phyloP scores from a whole-genome alignment of 2,329 filamentous ascomycete genomes.

The Trichoderma hamatum region DNA sequence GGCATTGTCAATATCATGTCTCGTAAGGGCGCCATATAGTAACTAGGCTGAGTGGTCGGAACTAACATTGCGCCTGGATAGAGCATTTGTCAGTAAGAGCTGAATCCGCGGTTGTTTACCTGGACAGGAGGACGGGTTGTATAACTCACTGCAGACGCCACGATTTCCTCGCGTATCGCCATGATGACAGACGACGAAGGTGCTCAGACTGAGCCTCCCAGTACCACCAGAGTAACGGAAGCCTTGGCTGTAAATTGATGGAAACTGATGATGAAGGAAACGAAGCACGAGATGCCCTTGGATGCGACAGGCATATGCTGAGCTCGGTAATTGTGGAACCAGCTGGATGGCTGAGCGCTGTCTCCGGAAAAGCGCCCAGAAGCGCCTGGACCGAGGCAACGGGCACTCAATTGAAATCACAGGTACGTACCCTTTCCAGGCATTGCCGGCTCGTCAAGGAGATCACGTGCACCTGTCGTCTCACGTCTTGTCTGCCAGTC shows the following conservation, averaged over 20 bases:
- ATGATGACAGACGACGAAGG: constrained; percentile 48
- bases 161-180: constrained; percentile 92
- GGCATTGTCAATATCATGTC: constrained; percentile 29
- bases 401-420: not conserved
- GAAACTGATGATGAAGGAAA: constrained; percentile 24
- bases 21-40: not conserved
- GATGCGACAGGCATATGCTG: constrained; percentile 35
- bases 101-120: not conserved
- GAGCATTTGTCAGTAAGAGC: constrained; percentile 18
- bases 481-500: not conserved
- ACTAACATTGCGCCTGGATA: constrained; percentile 49
- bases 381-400: constrained; percentile 22
- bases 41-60: not conserved
- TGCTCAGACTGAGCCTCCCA: constrained; percentile 31
- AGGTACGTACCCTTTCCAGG: constrained; percentile 1
- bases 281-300: constrained; percentile 24
- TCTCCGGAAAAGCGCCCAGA: constrained; percentile 1
- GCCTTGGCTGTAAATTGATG: not conserved
- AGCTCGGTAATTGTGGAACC: constrained; percentile 29
- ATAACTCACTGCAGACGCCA: constrained; percentile 72
- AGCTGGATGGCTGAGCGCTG: constrained; percentile 13
- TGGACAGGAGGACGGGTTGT: constrained; percentile 1
- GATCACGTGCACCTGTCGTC: constrained; percentile 17
- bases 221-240: constrained; percentile 31
- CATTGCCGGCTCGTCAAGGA: too few relatives aligned